A percentile compares a stretch with the other conserved stretches of the same genome.
phyloP scores from a whole-genome alignment of 2,329 filamentous ascomycete genomes.

The Apiospora arundinis region DNA sequence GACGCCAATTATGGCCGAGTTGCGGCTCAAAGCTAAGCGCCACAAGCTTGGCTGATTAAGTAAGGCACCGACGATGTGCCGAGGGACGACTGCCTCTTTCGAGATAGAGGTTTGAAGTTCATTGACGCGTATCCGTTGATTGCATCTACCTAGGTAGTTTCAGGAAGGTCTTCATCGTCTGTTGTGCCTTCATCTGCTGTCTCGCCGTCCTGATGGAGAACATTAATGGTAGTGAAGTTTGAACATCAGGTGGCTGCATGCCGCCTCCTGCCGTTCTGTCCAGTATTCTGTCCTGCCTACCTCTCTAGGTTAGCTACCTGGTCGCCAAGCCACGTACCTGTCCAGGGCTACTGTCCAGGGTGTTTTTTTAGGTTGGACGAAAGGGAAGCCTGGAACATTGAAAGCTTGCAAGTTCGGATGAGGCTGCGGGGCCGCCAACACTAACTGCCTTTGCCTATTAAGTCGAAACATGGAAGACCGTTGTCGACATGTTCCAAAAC shows the following conservation, averaged over 20 bases:
- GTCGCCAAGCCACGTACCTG: background rate
- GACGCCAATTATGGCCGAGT: background rate
- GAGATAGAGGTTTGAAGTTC: background rate
- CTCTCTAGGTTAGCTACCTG: no score
- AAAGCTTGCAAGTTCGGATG: background rate
- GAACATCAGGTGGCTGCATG: no score
- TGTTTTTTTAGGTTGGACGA: background rate
- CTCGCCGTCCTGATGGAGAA: background rate
- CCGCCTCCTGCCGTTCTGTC: no score
- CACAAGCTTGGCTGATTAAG: background rate
- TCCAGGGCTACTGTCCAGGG: background rate
- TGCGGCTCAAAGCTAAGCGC: conserved; percentile 9
- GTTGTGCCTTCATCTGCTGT: background rate
- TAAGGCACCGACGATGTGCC: conserved; percentile 1
- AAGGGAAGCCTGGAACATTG: background rate
- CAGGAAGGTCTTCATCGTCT: conserved; percentile 1
- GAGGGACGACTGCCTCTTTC: background rate
- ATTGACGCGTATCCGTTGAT: background rate
- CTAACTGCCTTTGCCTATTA: background rate
- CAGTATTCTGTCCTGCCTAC: no score
- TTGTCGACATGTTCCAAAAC: conserved; percentile 5
- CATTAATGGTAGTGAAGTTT: background rate
- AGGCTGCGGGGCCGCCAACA: background rate
- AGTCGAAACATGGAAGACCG: conserved; percentile 7
- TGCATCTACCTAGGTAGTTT: conserved; percentile 8